Evolutionary conservation across 2,329 filamentous ascomycete genomes (phyloP).

Genomic region (Stenocarpella maydis): DNA sequence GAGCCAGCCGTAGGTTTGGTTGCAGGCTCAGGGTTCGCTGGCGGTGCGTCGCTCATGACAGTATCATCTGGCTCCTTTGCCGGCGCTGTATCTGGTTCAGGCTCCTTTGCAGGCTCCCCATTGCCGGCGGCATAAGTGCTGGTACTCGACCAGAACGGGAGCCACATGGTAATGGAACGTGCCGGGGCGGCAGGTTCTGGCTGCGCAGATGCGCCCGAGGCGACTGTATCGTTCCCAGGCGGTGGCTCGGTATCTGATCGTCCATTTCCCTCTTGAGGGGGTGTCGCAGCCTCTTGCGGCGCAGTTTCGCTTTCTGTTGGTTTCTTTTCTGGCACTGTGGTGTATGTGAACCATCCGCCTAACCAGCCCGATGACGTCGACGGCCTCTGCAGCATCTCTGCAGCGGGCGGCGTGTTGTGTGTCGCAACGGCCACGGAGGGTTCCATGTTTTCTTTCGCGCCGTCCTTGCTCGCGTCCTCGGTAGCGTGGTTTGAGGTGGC

Average conservation of each 20-base stretch:
- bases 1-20: constrained; percentile 63
- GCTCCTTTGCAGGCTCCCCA: constrained; percentile 28
- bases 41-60: constrained; percentile 52
- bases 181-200: constrained; percentile 34
- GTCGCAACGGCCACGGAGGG: background rate
- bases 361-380: constrained; percentile 60
- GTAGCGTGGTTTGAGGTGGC: background rate
- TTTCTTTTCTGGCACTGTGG: constrained; percentile 15
- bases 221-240: background rate
- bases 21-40: constrained; percentile 42
- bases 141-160: constrained; percentile 38
- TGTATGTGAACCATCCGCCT: constrained; percentile 55
- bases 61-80: constrained; percentile 50
- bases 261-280: constrained; percentile 25
- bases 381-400: constrained; percentile 34
- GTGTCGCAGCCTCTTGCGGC: constrained; percentile 32
- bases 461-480: background rate
- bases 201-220: constrained; percentile 1
- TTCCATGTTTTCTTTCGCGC: background rate
- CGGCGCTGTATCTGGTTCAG: constrained; percentile 32
- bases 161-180: constrained; percentile 44
- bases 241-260: constrained; percentile 9
- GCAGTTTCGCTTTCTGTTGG: constrained; percentile 35
- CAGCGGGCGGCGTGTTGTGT: constrained; percentile 23
- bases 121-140: constrained; percentile 26